Evolutionary conservation across 768 basidiomycete species (phyloP), one percentile per base, ranked within the genome.

Genomic region (Leccinum boreale): DNA sequence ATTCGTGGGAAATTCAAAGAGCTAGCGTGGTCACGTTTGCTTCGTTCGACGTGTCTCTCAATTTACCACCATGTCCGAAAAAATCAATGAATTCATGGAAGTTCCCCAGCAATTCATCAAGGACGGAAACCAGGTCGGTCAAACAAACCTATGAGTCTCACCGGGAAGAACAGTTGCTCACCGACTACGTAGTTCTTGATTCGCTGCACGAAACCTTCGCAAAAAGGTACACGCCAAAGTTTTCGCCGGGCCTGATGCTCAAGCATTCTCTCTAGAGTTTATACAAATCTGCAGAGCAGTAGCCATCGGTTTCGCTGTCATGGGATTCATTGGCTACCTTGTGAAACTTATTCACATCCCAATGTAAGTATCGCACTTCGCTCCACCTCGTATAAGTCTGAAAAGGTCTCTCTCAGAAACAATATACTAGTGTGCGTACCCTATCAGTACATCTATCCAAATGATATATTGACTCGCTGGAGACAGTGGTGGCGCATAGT

Each of bases 321-420:
- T 98, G 95, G 97, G 97, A 15, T 96, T 98, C 82, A 94, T 99
- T 73, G 97, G 97, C 15, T 99, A 96, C 79, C 89, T 98, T 70
- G 95, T 97, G 64, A 98, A 98, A 76, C 86, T 98, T 63, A 94
- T 98, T 66, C 94, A 98, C 76, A 97, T 96, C 75, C 94, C 95
- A 67, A 96, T 97, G 94, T 96, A 65, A 78, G 94, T 85, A 29
- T 36, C 58, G 17, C 53, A 39, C 53, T 39, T 52, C 42, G 45
- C 31, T 31, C 15, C 49, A 17, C 21, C n/a, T 51, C 51, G 12
- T 47, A 47, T 55, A 8, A 9, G 50, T 56, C 60, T 65, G 53
- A 69, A 65, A 65, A 63, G 50, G 7, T 33, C 14, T 3, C 23
- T 55, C 56, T 14, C 67, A 96, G 94, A 83, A 97, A 96, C 78